Base-by-base conservation (phyloP, 352 stramenopile genomes). In the Thalassiosira livingstoniorum region DNA sequence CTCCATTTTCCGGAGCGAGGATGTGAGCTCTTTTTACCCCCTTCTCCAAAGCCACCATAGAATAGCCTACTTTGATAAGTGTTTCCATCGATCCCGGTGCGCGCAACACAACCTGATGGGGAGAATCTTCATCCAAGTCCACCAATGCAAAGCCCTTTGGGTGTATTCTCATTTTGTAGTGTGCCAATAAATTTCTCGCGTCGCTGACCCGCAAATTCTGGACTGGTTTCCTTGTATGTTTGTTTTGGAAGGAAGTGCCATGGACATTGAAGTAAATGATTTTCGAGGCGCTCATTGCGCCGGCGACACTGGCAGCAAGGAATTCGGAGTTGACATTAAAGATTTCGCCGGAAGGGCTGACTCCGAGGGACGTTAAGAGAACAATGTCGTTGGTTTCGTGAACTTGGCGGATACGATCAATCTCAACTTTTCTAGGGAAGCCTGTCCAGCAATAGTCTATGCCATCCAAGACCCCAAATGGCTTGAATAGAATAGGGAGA, bases 381-480 rank as follows among this genome's bases (percentile, higher is more conserved):
- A 99, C 96, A 79, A 99, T 98, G 80, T 99, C 97, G 51, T 96
- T 94, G 21, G 93, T 93, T 58, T 97, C 91, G 51, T 98, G 94
- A 63, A 96, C 90, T 64, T 95, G 88, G 23, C 92, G 89, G 70
- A 98, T 97, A 78, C 98, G 98, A 39, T 96, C 89, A 1, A 94
- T 91, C 88, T 99, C 98, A 7, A 99, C 91, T 31, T 95, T 94
- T 47, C 97, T 94, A 83, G 98, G 97, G 83, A 98, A 97, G n/a
- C 97, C 97, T 61, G 96, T 98, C 65, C 72, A 90, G 43, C 82
- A 82, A 58, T 90, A 92, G 60, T 95, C 92, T 15, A 94, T 75
- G 34, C 92, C 92, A 83, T 95, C 90, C 15, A 93, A 58, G 15
- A 95, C 83, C 23, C 92, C 92, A 83, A 94, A 93, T 23, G 92